A percentile compares a stretch with the other conserved stretches of the same genome.
These are phyloP conservation scores for Fragaria nilgerrensis DNA, from an alignment of 306 rosid species.

Conservation along the genomic window DNA sequence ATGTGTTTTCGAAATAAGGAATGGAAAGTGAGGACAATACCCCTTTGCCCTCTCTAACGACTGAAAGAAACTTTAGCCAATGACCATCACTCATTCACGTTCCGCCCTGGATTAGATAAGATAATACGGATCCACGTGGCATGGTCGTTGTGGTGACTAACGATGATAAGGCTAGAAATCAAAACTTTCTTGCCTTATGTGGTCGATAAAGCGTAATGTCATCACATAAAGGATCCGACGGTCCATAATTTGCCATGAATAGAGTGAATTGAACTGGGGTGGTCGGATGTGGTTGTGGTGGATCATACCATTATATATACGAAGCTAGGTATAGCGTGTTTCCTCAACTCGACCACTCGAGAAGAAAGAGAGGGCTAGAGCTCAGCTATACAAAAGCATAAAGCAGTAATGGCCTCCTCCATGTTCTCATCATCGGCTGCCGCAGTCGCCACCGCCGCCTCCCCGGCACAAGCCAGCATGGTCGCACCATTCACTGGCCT, in stretches of 20 bases:
- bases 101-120: slow-evolving; percentile 12
- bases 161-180: slow-evolving; percentile 9
- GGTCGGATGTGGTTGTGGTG: not conserved
- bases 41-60: not conserved
- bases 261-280: not conserved
- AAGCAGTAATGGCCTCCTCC: slow-evolving; percentile 54
- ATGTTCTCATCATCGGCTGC: slow-evolving; percentile 55
- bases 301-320: slow-evolving; percentile 11
- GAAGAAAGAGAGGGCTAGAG: not conserved
- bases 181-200: slow-evolving; percentile 9
- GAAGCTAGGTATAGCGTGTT: not conserved
- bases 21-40: too few species aligned
- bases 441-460: slow-evolving; percentile 38
- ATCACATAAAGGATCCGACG: not conserved
- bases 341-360: not conserved
- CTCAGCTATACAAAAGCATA: not conserved
- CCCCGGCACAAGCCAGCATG: slow-evolving; percentile 51
- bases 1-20: too few species aligned
- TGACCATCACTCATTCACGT: slow-evolving; percentile 9
- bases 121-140: slow-evolving; percentile 16
- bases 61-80: not conserved
- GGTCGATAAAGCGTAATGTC: not conserved
- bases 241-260: not conserved
- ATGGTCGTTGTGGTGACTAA: not conserved
- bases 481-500: slow-evolving; percentile 65